Percentiles rank a stretch among this genome's conserved stretches.
phyloP scores from a whole-genome alignment of 2,329 filamentous ascomycete genomes.

The Aspergillus hortae region DNA sequence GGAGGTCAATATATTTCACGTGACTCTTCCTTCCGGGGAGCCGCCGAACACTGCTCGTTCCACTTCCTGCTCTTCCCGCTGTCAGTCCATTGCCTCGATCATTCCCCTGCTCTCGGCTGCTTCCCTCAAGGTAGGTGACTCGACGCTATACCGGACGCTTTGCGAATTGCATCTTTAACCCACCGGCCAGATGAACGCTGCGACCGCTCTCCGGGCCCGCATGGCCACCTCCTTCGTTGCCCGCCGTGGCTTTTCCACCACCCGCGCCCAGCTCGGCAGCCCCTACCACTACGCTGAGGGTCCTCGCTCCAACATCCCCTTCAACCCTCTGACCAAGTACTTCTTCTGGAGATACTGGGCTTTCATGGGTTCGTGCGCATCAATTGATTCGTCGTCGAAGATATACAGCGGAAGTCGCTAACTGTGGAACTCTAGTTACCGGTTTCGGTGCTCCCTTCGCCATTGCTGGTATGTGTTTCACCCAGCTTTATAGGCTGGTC shows the following conservation, averaged over 20 bases:
- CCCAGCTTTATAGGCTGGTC: not conserved
- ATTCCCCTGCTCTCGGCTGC: conserved; percentile 17
- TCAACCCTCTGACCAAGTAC: conserved; percentile 88
- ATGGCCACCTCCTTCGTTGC: conserved; percentile 65
- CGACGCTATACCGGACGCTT: conserved; percentile 6
- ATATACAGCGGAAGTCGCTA: conserved; percentile 27
- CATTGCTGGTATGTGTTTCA: conserved; percentile 57
- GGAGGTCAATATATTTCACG: conserved; percentile 2
- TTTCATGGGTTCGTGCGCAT: conserved; percentile 61
- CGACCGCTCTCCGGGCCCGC: conserved; percentile 60
- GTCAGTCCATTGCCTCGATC: conserved; percentile 12
- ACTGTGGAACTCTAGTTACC: conserved; percentile 44
- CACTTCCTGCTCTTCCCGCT: conserved; percentile 20
- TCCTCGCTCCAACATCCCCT: conserved; percentile 89
- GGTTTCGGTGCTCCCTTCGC: conserved; percentile 60
- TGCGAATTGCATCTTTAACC: conserved; percentile 39
- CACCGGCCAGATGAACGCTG: conserved; percentile 69
- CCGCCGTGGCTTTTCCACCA: conserved; percentile 92
- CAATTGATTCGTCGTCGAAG: conserved; percentile 1
- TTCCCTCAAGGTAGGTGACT: conserved; percentile 30
- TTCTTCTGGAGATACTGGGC: conserved; percentile 81
- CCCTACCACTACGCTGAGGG: conserved; percentile 99
- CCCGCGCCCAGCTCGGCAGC: conserved; percentile 77
- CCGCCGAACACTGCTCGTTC: conserved; percentile 14
- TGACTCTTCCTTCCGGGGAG: conserved; percentile 9